Evolutionary conservation across 2,329 filamentous ascomycete species (phyloP), one percentile per base, ranked within the genome.

Genomic region (Septoria linicola): DNA sequence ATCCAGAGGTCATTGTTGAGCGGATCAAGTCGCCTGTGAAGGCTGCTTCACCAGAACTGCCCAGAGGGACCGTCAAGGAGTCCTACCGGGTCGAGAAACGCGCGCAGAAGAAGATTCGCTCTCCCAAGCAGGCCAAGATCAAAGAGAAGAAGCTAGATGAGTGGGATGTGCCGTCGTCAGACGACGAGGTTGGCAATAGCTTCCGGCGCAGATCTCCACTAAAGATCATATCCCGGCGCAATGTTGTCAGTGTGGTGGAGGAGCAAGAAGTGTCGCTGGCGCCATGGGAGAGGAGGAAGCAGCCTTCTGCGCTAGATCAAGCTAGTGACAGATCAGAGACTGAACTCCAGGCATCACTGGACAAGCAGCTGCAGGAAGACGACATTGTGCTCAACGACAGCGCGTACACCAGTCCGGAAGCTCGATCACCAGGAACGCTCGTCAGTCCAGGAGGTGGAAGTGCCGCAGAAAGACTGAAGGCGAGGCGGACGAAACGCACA

Each of bases 111-210:
- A 10, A 27, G 11, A 41, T 19, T 8, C 36, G 25, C 17, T 21
- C 47, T 7, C 46, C 34, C 19, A 59, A 51, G 43, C 32, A 53
- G 17, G 25, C 39, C 27, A 59, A 53, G 34, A 41, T 39, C 30
- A 51, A 43, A 4, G 27, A 51, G 19, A 58, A 54, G 37, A 54
- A 55, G 43, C 54, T 54, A 13, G 66, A 68, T 31, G 59, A 71
- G 14, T 77, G 74, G 58, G 73, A 77, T 54, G 67, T 76, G 16
- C 73, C 73, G 3, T 58, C 57, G 21, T 58, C 67, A 2, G 66
- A 67, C 19, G 68, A 70, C 5, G 68, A 69, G n/a, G 41, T 43
- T 3, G 49, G 58, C 4, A 50, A 53, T 4, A 55, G 42, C 20
- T 49, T 61, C 31, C 56, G 39, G 45, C 59, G 52, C 3, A 39